phyloP scores from a whole-genome alignment of 2,329 filamentous ascomycete species.

The Pseudopyricularia javanii region DNA sequence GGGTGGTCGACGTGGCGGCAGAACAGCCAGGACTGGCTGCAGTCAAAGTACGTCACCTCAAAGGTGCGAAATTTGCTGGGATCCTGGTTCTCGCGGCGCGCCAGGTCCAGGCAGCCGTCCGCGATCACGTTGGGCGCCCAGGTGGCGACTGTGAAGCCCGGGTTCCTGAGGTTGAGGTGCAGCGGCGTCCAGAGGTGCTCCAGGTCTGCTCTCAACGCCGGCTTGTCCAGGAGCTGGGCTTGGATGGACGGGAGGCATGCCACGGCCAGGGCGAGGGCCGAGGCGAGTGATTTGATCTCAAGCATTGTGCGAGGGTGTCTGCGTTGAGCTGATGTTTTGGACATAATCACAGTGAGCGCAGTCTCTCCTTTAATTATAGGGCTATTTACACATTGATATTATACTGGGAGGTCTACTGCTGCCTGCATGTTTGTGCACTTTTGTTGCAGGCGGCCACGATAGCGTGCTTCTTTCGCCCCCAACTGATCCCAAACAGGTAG shows the following conservation, averaged over 20 bases:
- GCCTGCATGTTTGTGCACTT: no score
- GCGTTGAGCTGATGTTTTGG: no score
- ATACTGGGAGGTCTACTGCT: no score
- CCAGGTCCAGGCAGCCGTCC: constrained; percentile 2
- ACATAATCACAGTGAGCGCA: no score
- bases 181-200: constrained; percentile 2
- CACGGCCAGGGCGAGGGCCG: no score
- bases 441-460: no score
- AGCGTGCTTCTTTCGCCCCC: no score
- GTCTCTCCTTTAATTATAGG: no score
- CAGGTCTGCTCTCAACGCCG: constrained; percentile 1
- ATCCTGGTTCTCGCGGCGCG: constrained; percentile 1
- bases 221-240: constrained; percentile 2
- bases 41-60: constrained; percentile 3
- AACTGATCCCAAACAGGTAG: no score
- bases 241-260: background rate
- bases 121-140: constrained; percentile 1
- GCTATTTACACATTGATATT: no score
- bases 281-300: constrained; percentile 3
- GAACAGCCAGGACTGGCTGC: constrained; percentile 3
- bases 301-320: no score
- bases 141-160: background rate
- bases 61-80: background rate
- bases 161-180: background rate
- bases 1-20: constrained; percentile 3